Evolutionary conservation across 1,284 basidiomycete genomes (phyloP).

Genomic region (Lentinus polychrous): DNA sequence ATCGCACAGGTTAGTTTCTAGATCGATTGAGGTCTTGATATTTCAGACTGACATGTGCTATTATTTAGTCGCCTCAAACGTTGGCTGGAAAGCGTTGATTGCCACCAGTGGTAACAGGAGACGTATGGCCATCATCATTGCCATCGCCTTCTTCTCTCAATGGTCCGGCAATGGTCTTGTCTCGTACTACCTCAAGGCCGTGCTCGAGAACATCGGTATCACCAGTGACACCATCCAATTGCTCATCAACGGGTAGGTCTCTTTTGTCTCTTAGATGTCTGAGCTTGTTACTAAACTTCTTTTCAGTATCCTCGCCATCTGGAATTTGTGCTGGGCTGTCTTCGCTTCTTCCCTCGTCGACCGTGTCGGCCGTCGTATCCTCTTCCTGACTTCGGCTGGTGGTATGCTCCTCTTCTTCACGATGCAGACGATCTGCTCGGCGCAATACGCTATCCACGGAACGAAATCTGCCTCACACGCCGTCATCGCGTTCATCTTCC

Average conservation of each 20-base stretch:
- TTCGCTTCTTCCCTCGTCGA: conserved; percentile 53
- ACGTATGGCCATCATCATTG: conserved; percentile 62
- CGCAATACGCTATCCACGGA: conserved; percentile 45
- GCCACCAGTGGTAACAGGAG: conserved; percentile 55
- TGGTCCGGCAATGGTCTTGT: conserved; percentile 73
- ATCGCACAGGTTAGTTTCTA: conserved; percentile 33
- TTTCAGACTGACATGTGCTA: not conserved
- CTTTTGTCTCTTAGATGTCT: conserved; percentile 34
- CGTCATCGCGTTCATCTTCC: conserved; percentile 73
- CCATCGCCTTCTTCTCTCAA: conserved; percentile 64
- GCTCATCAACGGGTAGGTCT: conserved; percentile 36
- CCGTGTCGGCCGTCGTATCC: conserved; percentile 49
- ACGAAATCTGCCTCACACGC: conserved; percentile 46
- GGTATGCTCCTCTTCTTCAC: conserved; percentile 69
- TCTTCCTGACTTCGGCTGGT: conserved; percentile 58
- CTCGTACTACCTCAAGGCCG: conserved; percentile 66
- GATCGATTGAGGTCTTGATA: not conserved
- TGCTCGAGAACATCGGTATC: conserved; percentile 67
- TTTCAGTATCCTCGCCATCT: conserved; percentile 55
- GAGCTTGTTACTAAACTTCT: not conserved
- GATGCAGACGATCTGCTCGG: conserved; percentile 67
- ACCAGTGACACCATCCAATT: conserved; percentile 49
- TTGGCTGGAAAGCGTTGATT: conserved; percentile 56
- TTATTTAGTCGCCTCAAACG: conserved; percentile 36
- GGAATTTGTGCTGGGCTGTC: conserved; percentile 64